Base-by-base conservation (phyloP, 176 grass and related monocot species). In the Rhynchospora tenuis region DNA sequence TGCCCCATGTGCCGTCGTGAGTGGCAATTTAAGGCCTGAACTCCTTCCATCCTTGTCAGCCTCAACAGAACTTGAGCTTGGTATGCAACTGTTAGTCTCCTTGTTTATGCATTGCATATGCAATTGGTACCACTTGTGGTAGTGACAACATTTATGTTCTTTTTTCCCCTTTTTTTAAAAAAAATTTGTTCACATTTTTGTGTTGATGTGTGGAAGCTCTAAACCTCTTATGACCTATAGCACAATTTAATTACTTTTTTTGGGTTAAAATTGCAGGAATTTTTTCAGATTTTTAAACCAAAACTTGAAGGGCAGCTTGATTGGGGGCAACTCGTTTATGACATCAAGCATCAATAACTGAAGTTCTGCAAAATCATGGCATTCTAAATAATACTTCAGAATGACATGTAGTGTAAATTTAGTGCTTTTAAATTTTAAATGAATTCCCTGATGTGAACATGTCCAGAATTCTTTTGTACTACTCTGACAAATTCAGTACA, bases 21-120 rank as follows among this genome's bases (percentile, higher is more conserved):
- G 60, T 97, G 94, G 94, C 94, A 93, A n/a, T 97, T 97, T 63
- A 97, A 97, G 78, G 91, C 88, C 73, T 95, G 90, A 92, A 56
- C 47, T 31, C 14, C 15, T 77, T 56, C 73, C 50, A 9, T 55
- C 50, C 73, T 7, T 3, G 31, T 33, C 31, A 33, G 19, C 20
- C 68, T 23, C 1, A 20, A 46, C 1, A 45, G 42, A 72, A 47
- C 44, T 22, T 6, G 14, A 55, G 22, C 70, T 73, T 16, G 20
- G 45, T 51, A 74, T 22, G 71, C 23, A 52, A 74, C 11, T 52
- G 45, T 74, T 26, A 51, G 6, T 44, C 44, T 73, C 45, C 45
- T 73, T 73, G 45, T 50, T 72, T 8, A 0, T 23, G 16, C n/a
- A 11, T 72, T 45, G 50, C 44, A 1, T 12, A 9, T 47, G 42